Conservation (phyloP, 495 filamentous ascomycete genomes). For the Niebla homalea region DNA sequence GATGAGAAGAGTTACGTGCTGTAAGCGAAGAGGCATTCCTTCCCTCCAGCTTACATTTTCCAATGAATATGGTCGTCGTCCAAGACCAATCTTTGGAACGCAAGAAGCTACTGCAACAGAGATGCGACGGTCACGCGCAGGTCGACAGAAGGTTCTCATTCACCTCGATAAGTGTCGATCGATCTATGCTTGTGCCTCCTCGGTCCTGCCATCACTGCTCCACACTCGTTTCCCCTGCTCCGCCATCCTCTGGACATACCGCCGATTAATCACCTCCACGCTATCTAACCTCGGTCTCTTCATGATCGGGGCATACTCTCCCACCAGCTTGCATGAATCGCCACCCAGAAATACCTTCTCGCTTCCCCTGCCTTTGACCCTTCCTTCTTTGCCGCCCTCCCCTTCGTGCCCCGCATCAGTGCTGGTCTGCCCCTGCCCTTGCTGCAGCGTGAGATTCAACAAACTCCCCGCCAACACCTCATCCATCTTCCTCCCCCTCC, state of each 20-base stretch:
- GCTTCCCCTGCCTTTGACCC: slow-evolving; percentile 19
- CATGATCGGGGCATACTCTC: slow-evolving; percentile 60
- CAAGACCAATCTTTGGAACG: too few relatives aligned
- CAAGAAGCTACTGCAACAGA: too few relatives aligned
- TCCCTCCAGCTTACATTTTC: too few relatives aligned
- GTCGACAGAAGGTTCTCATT: neutral
- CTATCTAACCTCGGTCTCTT: slow-evolving; percentile 47
- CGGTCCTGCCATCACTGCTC: neutral
- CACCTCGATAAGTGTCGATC: neutral
- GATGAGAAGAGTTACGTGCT: too few relatives aligned
- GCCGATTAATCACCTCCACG: slow-evolving; percentile 62
- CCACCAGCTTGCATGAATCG: slow-evolving; percentile 41
- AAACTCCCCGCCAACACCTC: slow-evolving; percentile 63
- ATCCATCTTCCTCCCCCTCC: slow-evolving; percentile 77
- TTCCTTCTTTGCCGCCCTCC: slow-evolving; percentile 18
- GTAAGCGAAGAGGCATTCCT: too few relatives aligned
- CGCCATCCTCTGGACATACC: slow-evolving; percentile 44
- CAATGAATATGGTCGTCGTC: too few relatives aligned
- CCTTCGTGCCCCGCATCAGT: slow-evolving; percentile 18
- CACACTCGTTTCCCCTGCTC: neutral
- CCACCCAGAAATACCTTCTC: slow-evolving; percentile 63
- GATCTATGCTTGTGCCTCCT: neutral
- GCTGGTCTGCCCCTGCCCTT: slow-evolving; percentile 26
- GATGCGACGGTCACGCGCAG: too few relatives aligned
- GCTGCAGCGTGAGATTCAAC: slow-evolving; percentile 45